Conservation (phyloP, 306 rosid genomes). For the Mimosa bimucronata region DNA sequence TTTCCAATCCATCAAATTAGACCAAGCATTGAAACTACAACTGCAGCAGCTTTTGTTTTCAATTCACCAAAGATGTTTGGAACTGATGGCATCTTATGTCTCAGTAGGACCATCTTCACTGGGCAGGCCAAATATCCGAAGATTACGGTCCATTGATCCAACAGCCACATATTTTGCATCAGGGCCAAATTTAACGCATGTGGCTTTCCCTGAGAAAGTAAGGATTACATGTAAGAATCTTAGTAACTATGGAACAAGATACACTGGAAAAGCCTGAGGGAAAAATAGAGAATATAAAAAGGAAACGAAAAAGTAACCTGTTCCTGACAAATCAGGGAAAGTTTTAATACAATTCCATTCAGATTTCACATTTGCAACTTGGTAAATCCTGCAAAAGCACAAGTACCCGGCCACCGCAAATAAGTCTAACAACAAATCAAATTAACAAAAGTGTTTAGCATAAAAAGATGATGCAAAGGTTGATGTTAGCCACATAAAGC, state of each 20-base stretch:
- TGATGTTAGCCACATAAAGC: not conserved
- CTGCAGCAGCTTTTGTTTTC: slow-evolving; percentile 39
- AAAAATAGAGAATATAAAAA: not conserved
- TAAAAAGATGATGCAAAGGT: not conserved
- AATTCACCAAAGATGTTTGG: slow-evolving; percentile 1
- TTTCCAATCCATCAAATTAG: slow-evolving; percentile 39
- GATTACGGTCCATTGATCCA: slow-evolving; percentile 97
- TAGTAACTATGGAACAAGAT: slow-evolving; percentile 24
- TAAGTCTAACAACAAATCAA: slow-evolving; percentile 32
- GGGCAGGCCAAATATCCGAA: slow-evolving; percentile 84
- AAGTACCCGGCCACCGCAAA: slow-evolving; percentile 30
- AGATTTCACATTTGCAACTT: slow-evolving; percentile 89
- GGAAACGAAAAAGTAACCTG: slow-evolving; percentile 57
- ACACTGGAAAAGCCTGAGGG: not conserved
- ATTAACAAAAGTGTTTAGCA: not conserved
- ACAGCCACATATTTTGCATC: slow-evolving; percentile 89
- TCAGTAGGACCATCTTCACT: slow-evolving; percentile 56
- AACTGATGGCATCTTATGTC: slow-evolving; percentile 37
- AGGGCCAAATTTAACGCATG: slow-evolving; percentile 75
- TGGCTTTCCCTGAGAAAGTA: slow-evolving; percentile 70
- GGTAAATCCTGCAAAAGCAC: slow-evolving; percentile 80
- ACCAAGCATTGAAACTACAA: slow-evolving; percentile 32
- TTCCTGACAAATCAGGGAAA: slow-evolving; percentile 94
- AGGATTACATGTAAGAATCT: slow-evolving; percentile 6
- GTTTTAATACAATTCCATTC: slow-evolving; percentile 97